Conservation (phyloP, 768 basidiomycete genomes). For the Galerina sulciceps region DNA sequence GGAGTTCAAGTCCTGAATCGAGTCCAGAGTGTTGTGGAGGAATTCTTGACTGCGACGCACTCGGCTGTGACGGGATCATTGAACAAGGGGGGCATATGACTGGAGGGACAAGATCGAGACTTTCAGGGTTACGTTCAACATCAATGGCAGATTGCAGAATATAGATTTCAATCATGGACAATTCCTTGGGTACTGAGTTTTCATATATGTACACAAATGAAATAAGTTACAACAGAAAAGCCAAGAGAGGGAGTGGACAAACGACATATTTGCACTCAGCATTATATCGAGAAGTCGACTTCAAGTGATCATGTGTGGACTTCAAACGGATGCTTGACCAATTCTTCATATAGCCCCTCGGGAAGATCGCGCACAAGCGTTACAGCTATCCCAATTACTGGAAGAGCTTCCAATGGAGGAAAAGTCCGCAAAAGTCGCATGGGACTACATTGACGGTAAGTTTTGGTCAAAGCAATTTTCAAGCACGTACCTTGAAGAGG, state of each 20-base stretch:
- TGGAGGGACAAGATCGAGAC: slow-evolving; percentile 20
- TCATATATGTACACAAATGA: slow-evolving; percentile 7
- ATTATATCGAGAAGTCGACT: not conserved
- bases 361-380: slow-evolving; percentile 93
- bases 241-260: slow-evolving; percentile 18
- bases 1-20: slow-evolving; percentile 11
- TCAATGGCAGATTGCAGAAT: slow-evolving; percentile 28
- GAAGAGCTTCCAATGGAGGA: slow-evolving; percentile 85
- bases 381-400: slow-evolving; percentile 91
- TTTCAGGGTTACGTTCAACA: slow-evolving; percentile 31
- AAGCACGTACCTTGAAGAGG: slow-evolving; percentile 71
- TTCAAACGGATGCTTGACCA: slow-evolving; percentile 87
- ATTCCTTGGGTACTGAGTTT: not conserved
- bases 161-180: slow-evolving; percentile 10
- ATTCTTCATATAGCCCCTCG: slow-evolving; percentile 82
- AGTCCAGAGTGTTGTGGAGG: slow-evolving; percentile 53
- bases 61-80: slow-evolving; percentile 38
- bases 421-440: slow-evolving; percentile 95
- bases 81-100: slow-evolving; percentile 26
- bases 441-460: slow-evolving; percentile 55
- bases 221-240: slow-evolving; percentile 12
- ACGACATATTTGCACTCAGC: not conserved
- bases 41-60: slow-evolving; percentile 49
- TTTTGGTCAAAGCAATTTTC: not conserved
- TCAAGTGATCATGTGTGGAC: slow-evolving; percentile 30